Evolutionary conservation across 768 basidiomycete genomes (phyloP).

Genomic region (Tylopilus vinaceipallidus): DNA sequence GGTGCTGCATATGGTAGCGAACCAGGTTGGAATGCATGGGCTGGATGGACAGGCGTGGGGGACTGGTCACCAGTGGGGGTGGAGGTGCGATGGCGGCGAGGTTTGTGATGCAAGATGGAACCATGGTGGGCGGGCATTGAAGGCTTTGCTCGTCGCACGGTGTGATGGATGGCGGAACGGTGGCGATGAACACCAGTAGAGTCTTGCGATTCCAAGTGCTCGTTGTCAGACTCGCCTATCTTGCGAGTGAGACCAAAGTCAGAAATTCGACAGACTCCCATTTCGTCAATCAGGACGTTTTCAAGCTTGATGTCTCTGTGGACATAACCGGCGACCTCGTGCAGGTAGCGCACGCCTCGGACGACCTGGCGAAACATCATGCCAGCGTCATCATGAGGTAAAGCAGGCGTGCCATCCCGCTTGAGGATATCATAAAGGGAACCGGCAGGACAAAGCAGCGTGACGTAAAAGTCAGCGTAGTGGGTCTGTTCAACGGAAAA

Average conservation of each 20-base stretch:
- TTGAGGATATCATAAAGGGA: constrained; percentile 82
- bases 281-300: constrained; percentile 90
- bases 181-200: constrained; percentile 18
- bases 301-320: constrained; percentile 97
- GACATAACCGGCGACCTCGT: constrained; percentile 71
- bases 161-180: constrained; percentile 28
- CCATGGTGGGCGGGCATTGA: constrained; percentile 12
- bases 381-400: constrained; percentile 76
- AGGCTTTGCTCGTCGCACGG: constrained; percentile 26
- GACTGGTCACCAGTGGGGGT: constrained; percentile 38
- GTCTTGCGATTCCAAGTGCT: constrained; percentile 19
- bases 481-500: constrained; percentile 59
- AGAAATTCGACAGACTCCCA: constrained; percentile 78
- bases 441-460: constrained; percentile 79
- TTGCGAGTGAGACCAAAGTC: constrained; percentile 82
- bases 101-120: constrained; percentile 29
- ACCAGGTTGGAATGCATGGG: constrained; percentile 62
- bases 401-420: constrained; percentile 61
- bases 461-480: constrained; percentile 78
- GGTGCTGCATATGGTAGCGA: constrained; percentile 91
- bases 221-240: constrained; percentile 51
- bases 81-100: constrained; percentile 50
- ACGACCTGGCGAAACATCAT: constrained; percentile 88
- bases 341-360: constrained; percentile 77
- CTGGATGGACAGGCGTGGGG: constrained; percentile 31